Base-by-base conservation (phyloP, 768 basidiomycete species). In the Kwoniella sp. region DNA sequence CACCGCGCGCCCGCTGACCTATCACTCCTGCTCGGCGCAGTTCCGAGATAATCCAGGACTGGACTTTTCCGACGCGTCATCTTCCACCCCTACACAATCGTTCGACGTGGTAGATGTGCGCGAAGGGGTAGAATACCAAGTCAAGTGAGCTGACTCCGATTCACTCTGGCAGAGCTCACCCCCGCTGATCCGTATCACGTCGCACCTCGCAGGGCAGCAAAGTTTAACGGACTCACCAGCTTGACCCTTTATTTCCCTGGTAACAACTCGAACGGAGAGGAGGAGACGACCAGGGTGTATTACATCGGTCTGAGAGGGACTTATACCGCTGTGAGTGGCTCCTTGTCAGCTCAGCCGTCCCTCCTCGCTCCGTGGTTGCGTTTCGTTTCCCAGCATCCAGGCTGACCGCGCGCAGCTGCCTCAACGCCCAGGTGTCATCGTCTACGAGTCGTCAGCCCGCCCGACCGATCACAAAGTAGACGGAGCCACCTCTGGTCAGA, bases 361-460 rank as follows among this genome's bases (percentile, higher is more conserved):
- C 7, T 15, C 12, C 14, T 22, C 22, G 3, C 47, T 15, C 7
- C 15, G 15, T 36, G 34, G 15, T 46, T 31, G 28, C 29, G 34
- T 34, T 1, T 33, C 45, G 10, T 37, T 22, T n/a, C n/a, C n/a
- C n/a, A n/a, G n/a, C n/a, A n/a, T n/a, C n/a, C n/a, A n/a, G n/a
- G n/a, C n/a, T n/a, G n/a, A n/a, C n/a, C n/a, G n/a, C n/a, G n/a
- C n/a, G n/a, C 62, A 92, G 88, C 80, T 85, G 36, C 89, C 87
- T 65, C 77, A 77, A 43, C 81, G 84, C 54, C 88, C 90, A 0
- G 80, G 88, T 32, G 81, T 92, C 49, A 85, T 89, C 0, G 83
- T 93, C 11, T 95, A 93, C 63, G 91, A 95, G 73, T 76, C 86
- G 0, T 85, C 87, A 59, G 87, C 91, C 8, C 90, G 89, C 59